Conservation (phyloP, 208 protist genomes). For the Zelonia costaricensis region DNA sequence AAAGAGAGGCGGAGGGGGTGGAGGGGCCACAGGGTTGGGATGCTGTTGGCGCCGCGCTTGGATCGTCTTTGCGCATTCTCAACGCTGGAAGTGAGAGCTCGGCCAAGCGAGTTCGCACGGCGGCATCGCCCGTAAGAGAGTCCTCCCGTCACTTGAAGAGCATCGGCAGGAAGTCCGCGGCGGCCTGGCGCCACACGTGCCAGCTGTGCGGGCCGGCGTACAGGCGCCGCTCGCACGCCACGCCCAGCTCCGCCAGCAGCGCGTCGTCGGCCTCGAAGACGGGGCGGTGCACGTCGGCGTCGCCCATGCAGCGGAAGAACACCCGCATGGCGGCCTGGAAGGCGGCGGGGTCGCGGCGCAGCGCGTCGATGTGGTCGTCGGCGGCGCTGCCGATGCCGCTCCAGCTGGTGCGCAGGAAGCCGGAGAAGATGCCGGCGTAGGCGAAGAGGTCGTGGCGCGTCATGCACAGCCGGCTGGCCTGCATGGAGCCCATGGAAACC, state of each 20-base stretch:
- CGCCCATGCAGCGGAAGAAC: slow-evolving; percentile 26
- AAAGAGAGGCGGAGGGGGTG: too few relatives aligned
- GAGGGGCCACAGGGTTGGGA: too few relatives aligned
- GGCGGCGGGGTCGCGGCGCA: slow-evolving; percentile 7
- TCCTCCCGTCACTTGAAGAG: slow-evolving; percentile 19
- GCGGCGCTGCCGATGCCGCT: slow-evolving; percentile 1
- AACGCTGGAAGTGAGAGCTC: too few relatives aligned
- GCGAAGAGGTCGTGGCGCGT: slow-evolving; percentile 22
- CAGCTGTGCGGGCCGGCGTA: slow-evolving; percentile 22
- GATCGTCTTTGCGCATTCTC: too few relatives aligned
- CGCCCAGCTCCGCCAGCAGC: slow-evolving; percentile 13
- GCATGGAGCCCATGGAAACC: slow-evolving; percentile 38
- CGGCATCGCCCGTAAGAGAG: too few relatives aligned
- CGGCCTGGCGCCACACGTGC: slow-evolving; percentile 29
- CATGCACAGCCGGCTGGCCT: slow-evolving; percentile 19
- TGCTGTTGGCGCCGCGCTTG: too few relatives aligned
- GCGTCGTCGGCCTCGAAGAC: slow-evolving; percentile 20
- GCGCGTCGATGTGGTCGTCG: slow-evolving; percentile 13
- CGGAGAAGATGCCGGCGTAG: slow-evolving; percentile 26
- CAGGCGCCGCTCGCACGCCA: slow-evolving; percentile 9
- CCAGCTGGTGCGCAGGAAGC: slow-evolving; percentile 24
- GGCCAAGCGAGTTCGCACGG: too few relatives aligned
- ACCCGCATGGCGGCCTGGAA: slow-evolving; percentile 27
- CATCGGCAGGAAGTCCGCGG: slow-evolving; percentile 24
- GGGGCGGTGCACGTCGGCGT: slow-evolving; percentile 2